Evolutionary conservation across 352 stramenopile genomes (phyloP), one percentile per base, ranked within the genome.

Genomic region (Pythium plurisporium): DNA sequence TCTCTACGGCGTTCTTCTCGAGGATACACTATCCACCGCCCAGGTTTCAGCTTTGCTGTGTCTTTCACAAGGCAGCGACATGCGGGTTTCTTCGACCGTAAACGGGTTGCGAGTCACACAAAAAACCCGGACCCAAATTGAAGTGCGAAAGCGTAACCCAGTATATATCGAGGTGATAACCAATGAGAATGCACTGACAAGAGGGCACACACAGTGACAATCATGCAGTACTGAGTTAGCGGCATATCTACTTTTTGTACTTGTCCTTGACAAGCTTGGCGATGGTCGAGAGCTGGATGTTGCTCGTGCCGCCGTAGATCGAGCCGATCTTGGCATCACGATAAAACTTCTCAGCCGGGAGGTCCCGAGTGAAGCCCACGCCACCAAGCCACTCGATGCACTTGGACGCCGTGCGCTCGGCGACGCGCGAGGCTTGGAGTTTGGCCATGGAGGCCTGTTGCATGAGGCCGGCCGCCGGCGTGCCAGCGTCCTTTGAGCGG

Each of bases 401-500:
- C 71, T 98, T 98, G 36, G 89, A 98, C 19, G 95, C 95, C 2
- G 91, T 96, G 65, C 86, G 91, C 74, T 98, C 95, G 11, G 95
- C 93, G 27, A 98, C 91, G 45, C 97, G 91, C 37, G 88, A 96
- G n/a, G 91, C 82, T 63, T 96, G 96, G 30, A 98, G 82, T 69
- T 99, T 99, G 19, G 82, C 92, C 96, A 99, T 99, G 26, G 93
- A 95, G n/a, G 96, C 96, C 65, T 98, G 87, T 64, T 98, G 98
- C 23, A 98, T 86, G 65, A 99, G 98, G n/a, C 33, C 47, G 6
- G 47, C 51, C 2, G 42, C 51, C 14, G 89, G 88, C 12, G 93
- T 66, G n/a, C 91, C 93, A 11, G 76, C 81, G 69, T 98, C 95
- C 73, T 99, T 98, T 23, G 97, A 75, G 31, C 95, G 83, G 23